Conservation (phyloP, 2,329 filamentous ascomycete species). For the Paracamarosporium sp. region DNA sequence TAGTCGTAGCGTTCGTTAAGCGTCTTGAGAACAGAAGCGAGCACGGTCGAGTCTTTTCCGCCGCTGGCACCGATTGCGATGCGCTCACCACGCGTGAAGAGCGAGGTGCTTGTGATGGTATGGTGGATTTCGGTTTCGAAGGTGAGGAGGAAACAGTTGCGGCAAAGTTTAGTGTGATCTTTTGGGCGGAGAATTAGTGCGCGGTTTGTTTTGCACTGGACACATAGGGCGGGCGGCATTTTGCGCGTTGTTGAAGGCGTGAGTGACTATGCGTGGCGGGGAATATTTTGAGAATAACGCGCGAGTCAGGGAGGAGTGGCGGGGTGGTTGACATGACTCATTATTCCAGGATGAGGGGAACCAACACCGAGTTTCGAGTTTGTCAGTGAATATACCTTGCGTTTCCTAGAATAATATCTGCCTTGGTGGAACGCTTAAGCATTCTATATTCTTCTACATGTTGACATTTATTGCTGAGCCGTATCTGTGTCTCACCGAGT, state of each 20-base stretch:
- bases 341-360: not conserved
- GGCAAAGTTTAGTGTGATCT: constrained; percentile 93
- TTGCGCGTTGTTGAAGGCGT: constrained; percentile 7
- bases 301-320: constrained; percentile 3
- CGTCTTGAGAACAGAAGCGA: constrained; percentile 93
- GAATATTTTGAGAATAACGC: not conserved
- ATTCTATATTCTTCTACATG: too few relatives aligned
- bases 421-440: too few relatives aligned
- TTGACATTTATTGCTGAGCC: too few relatives aligned
- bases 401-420: too few relatives aligned
- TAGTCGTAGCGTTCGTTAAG: constrained; percentile 90
- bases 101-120: constrained; percentile 80
- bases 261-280: constrained; percentile 5
- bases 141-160: constrained; percentile 80
- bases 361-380: too few relatives aligned
- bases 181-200: constrained; percentile 94
- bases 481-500: too few relatives aligned
- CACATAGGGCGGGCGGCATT: constrained; percentile 82
- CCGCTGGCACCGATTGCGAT: constrained; percentile 96
- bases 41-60: constrained; percentile 95
- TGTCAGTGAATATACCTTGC: too few relatives aligned
- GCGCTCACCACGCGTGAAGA: constrained; percentile 83
- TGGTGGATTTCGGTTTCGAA: constrained; percentile 96
- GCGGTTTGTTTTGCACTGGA: constrained; percentile 75
- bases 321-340: constrained; percentile 9